phyloP scores from a whole-genome alignment of 768 basidiomycete species.

The Psilocybe tampanensis region DNA sequence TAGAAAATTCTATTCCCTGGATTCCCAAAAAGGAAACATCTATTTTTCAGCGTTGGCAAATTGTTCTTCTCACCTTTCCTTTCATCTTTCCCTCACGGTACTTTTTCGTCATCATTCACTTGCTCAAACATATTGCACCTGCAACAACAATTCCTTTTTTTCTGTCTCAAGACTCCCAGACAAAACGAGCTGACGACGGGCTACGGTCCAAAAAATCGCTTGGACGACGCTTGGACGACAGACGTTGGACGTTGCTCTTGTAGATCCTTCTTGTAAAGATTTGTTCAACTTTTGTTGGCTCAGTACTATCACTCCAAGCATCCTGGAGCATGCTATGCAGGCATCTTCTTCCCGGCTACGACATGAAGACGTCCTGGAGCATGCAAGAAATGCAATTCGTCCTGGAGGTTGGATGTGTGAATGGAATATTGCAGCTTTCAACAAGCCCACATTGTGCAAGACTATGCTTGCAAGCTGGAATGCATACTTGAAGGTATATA shows the following conservation, averaged over 20 bases:
- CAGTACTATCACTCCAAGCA: not conserved
- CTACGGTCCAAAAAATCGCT: no score
- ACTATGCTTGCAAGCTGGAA: constrained; percentile 28
- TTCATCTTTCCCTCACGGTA: constrained; percentile 8
- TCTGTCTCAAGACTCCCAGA: no score
- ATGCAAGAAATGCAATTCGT: constrained; percentile 27
- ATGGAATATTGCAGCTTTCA: constrained; percentile 21
- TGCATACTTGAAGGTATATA: constrained; percentile 28
- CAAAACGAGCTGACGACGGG: no score
- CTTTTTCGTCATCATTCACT: not conserved
- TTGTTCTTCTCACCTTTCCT: constrained; percentile 10
- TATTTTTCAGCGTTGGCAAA: not conserved
- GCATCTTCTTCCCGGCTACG: constrained; percentile 17
- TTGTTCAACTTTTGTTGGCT: constrained; percentile 2
- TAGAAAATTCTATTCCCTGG: not conserved
- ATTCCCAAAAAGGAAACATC: constrained; percentile 12
- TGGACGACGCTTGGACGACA: no score
- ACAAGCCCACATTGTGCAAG: constrained; percentile 20
- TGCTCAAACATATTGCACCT: not conserved
- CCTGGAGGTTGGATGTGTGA: constrained; percentile 27
- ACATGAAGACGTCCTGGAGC: constrained; percentile 21
- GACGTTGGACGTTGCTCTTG: no score
- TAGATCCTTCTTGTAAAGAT: not conserved
- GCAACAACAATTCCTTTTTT: not conserved
- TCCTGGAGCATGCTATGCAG: constrained; percentile 21